Evolutionary conservation across 768 basidiomycete genomes (phyloP), one percentile per base, ranked within the genome.

Genomic region (Phlegmacium glaucopus): DNA sequence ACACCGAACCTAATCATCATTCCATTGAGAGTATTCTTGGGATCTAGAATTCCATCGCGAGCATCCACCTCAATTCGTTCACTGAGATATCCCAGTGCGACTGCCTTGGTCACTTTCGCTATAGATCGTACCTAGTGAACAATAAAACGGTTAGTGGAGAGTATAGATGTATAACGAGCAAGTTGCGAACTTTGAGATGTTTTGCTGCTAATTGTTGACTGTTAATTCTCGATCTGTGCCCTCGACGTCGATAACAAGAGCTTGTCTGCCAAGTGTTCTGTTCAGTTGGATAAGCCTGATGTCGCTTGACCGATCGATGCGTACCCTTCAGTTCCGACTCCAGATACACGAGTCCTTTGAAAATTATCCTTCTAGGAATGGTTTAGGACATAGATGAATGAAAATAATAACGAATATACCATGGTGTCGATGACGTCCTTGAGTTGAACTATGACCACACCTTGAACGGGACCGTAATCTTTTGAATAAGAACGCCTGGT

Each of bases 21-120:
- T 56, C 76, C 76, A 61, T 79, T 81, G 42, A 81, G 77, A 18
- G 78, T 80, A 52, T 77, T 78, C 62, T 78, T 91, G 62, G 92
- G 70, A 63, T 91, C 88, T 49, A 88, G 69, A 48, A 97, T 95
- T 68, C 96, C 94, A 15, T 94, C 94, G 18, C 84, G 77, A 10
- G 85, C 87, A 59, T 93, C 90, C 57, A 95, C 93, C 48, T 92
- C 90, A 57, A 97, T 94, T 62, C 88, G 90, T 64, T 90, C 89
- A 42, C 81, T 85, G 80, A n/a, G n/a, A n/a, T n/a, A n/a, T n/a
- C n/a, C n/a, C n/a, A n/a, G n/a, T n/a, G n/a, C n/a, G n/a, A n/a
- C n/a, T n/a, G n/a, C n/a, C n/a, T n/a, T n/a, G n/a, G n/a, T n/a
- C n/a, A n/a, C n/a, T n/a, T n/a, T n/a, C n/a, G n/a, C n/a, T n/a